Evolutionary conservation across 345 rosid genomes (phyloP), one percentile per base, ranked within the genome.

Genomic region (Brassica napus): DNA sequence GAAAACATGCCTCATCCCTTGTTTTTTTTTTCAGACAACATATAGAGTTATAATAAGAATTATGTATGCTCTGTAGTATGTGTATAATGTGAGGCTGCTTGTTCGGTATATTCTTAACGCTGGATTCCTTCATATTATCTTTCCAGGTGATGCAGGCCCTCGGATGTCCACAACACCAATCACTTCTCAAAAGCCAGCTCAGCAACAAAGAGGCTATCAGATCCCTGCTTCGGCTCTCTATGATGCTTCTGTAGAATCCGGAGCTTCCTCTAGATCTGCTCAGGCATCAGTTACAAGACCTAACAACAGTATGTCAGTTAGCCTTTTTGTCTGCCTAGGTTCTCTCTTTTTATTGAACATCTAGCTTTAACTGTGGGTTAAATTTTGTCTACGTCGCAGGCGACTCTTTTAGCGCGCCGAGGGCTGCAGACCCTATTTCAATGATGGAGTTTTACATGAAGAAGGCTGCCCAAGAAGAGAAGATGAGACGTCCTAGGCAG

Each of bases 391-490:
- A 67, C 16, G 16, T 34, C 35, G 73, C 68, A 84, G 89, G 84
- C 58, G 80, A 82, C 70, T 83, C 87, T 47, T 75, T 71, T 47
- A 78, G 81, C 82, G 82, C 78, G 4, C 72, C 81, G 15, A 31
- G 75, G 44, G 82, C 83, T 83, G 68, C 97, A 49, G 99, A 96
- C 85, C 97, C 99, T 77, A 77, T 96, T 61, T 94, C 97, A 63
- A 96, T 91, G 97, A 93, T 96, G 99, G 99, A 96, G 83, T 96
- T 88, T 77, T 96, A 92, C 87, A 77, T 90, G 97, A 96, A 96
- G 85, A 96, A 88, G 86, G 98, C 99, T 77, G 97, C 99, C 55
- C 91, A 83, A 74, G 99, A 96, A 86, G 99, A 93, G 86, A 92
- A 72, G 77, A 89, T 81, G 92, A 89, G 90, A 82, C 95, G 86